Evolutionary conservation across 305 asterid species (phyloP).

Genomic region (Fraxinus latifolia): DNA sequence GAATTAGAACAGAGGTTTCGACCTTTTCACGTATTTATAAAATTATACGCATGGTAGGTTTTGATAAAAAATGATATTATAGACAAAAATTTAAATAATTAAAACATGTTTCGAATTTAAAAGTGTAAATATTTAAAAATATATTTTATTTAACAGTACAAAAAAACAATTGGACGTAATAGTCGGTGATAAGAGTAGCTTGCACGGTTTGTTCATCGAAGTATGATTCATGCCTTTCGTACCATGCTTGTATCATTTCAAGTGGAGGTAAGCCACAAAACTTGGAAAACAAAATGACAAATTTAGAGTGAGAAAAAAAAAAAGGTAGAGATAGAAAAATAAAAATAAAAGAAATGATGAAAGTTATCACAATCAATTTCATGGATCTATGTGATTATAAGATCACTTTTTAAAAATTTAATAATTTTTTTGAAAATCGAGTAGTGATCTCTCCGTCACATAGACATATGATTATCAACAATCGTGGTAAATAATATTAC

Average conservation of each 20-base stretch:
- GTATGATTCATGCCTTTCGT: not conserved
- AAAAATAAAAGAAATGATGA: not conserved
- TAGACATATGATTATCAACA: not conserved
- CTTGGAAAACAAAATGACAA: not conserved
- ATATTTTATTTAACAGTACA: not conserved
- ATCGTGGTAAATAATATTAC: no score
- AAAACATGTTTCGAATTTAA: not conserved
- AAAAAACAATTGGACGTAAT: not conserved
- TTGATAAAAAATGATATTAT: not conserved
- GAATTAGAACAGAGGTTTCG: no score
- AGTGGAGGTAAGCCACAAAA: not conserved
- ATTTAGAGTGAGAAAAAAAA: not conserved
- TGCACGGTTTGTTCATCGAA: not conserved
- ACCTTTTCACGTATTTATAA: not conserved
- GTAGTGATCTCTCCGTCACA: not conserved
- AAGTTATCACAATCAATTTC: not conserved
- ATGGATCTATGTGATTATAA: no score
- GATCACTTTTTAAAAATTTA: no score
- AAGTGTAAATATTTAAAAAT: not conserved
- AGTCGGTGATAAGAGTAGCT: not conserved
- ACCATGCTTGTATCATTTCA: not conserved
- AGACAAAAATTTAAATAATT: not conserved
- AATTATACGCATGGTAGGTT: not conserved
- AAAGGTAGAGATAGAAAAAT: no score
- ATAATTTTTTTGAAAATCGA: not conserved